These are phyloP conservation scores for Zasmidium angulare DNA, from an alignment of 2,329 filamentous ascomycete species.

Conservation along the genomic window DNA sequence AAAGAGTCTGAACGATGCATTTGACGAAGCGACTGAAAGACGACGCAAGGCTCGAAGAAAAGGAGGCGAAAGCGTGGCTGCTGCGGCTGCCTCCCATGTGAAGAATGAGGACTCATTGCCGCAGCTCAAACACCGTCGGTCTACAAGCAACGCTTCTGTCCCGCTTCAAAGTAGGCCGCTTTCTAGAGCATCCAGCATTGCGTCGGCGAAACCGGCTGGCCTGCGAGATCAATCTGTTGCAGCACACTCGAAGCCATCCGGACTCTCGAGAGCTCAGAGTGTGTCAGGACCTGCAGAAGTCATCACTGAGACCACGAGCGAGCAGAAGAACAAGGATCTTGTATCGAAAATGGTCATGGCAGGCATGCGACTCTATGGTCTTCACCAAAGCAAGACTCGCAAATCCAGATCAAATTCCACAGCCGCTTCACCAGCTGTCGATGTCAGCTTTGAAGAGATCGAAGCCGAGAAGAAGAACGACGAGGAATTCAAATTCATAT, in stretches of 20 bases:
- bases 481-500: slow-evolving; percentile 54
- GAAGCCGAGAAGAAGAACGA: slow-evolving; percentile 37
- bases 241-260: slow-evolving; percentile 25
- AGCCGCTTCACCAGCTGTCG: slow-evolving; percentile 17
- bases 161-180: slow-evolving; percentile 27
- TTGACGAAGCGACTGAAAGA: slow-evolving; percentile 49
- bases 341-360: slow-evolving; percentile 53
- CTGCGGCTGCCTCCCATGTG: slow-evolving; percentile 38
- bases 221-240: slow-evolving; percentile 21
- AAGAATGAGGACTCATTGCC: slow-evolving; percentile 30
- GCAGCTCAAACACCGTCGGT: slow-evolving; percentile 33
- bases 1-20: slow-evolving; percentile 43
- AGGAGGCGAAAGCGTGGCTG: slow-evolving; percentile 45
- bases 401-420: slow-evolving; percentile 27
- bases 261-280: slow-evolving; percentile 29
- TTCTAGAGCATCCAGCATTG: slow-evolving; percentile 33
- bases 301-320: slow-evolving; percentile 14
- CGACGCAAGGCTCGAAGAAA: slow-evolving; percentile 43
- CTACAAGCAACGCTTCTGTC: slow-evolving; percentile 26
- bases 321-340: slow-evolving; percentile 48
- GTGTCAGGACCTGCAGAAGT: slow-evolving; percentile 10
- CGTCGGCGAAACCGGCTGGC: slow-evolving; percentile 22
- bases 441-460: slow-evolving; percentile 18
- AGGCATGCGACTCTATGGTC: slow-evolving; percentile 53
- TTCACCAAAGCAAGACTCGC: slow-evolving; percentile 43